Evolutionary conservation across 139 green algal species (phyloP), one percentile per base, ranked within the genome.

Genomic region (Coccomyxa sp.): DNA sequence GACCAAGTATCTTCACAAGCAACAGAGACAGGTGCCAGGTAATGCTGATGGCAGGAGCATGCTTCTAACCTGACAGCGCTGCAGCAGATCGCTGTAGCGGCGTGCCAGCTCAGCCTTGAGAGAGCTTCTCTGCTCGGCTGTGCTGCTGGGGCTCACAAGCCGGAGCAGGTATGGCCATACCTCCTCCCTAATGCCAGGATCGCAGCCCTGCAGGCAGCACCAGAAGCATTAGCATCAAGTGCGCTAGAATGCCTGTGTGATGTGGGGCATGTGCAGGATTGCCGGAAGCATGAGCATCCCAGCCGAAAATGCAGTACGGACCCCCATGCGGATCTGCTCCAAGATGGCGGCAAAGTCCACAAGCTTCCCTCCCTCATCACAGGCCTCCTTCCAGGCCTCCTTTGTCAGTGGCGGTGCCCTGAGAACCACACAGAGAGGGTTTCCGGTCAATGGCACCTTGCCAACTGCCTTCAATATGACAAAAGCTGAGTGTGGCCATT

Each of bases 151-250:
- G 0, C 67, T 57, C 81, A 87, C 91, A 59, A 95, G 83, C 18
- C 88, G 88, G 75, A 95, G 86, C 51, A 95, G 87, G 68, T 91
- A 82, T 0, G 92, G 92, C 92, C 92, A 95, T 32, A 93, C 67
- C 77, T 91, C 83, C 3, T 77, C 71, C 3, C 90, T 82, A 16
- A 90, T 66, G 23, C 31, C n/a, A 18, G 71, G 71, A 25, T 25
- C 71, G 27, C 71, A 77, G 27, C 71, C 71, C 71, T 77, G 71
- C 71, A 31, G 28, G 71, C 63, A 71, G 18, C 9, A 71, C 63
- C 63, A 15, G 63, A 21, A 71, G 1, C 63, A 1, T 21, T 9
- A 71, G 63, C 4, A 51, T 51, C 38, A 51, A n/a, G 38, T 7
- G 38, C 38, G 38, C 3, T 51, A 11, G 38, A 51, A 11, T 51